Evolutionary conservation across 2,329 filamentous ascomycete genomes (phyloP).

Genomic region (Penicillium thymicola): DNA sequence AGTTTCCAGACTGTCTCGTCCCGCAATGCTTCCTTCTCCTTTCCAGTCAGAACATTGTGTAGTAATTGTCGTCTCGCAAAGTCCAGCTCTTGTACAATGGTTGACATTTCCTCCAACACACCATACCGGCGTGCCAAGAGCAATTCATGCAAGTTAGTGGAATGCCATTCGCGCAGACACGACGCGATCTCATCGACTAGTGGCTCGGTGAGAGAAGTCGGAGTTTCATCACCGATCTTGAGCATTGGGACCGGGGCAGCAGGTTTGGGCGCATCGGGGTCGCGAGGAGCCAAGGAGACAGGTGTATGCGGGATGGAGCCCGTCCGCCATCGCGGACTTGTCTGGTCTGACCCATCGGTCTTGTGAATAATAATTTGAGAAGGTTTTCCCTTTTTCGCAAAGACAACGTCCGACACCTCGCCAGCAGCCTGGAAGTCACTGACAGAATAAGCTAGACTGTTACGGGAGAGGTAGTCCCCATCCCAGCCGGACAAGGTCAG

Average conservation of each 20-base stretch:
- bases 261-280: constrained; percentile 66
- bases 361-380: constrained; percentile 41
- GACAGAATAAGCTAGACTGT: constrained; percentile 26
- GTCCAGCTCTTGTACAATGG: constrained; percentile 78
- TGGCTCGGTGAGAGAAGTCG: constrained; percentile 82
- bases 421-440: constrained; percentile 20
- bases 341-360: constrained; percentile 33
- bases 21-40: constrained; percentile 75
- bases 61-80: constrained; percentile 82
- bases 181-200: constrained; percentile 97
- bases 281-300: constrained; percentile 45
- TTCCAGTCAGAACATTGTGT: constrained; percentile 85
- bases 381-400: constrained; percentile 40
- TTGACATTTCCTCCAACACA: constrained; percentile 75
- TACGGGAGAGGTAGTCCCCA: constrained; percentile 25
- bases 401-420: constrained; percentile 34
- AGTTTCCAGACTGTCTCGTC: constrained; percentile 95
- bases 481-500: constrained; percentile 28
- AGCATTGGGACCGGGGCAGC: constrained; percentile 94
- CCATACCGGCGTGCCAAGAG: constrained; percentile 79
- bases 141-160: constrained; percentile 90
- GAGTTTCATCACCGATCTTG: constrained; percentile 95
- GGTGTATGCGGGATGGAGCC: constrained; percentile 37
- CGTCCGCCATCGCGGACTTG: constrained; percentile 29
- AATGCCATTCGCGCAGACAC: constrained; percentile 96